Evolutionary conservation across 2,329 filamentous ascomycete species (phyloP), one percentile per base, ranked within the genome.

Genomic region (Penicillium concentricum): DNA sequence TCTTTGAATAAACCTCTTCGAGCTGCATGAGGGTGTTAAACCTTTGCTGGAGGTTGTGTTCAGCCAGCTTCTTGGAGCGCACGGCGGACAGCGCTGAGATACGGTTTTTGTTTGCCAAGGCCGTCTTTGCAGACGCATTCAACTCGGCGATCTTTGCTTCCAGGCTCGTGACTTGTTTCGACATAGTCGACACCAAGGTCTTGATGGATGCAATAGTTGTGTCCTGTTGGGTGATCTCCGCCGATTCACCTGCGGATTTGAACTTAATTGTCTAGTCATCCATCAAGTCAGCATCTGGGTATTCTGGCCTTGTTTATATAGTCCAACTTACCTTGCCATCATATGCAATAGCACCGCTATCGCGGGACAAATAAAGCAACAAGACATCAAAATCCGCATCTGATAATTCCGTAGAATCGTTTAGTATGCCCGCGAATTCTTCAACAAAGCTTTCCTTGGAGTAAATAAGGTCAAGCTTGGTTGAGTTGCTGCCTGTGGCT

Each of bases 51-150:
- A 97, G 81, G 12, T 87, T 89, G 2, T 83, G 78, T 72, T 97
- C 92, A 28, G 89, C 87, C 8, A 90, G 78, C 73, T 94, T 97
- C 78, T 91, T 96, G 5, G 87, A 89, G 50, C 88, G 87, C 13
- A 99, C 82, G 0, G 91, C 87, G 0, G 89, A 87, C 32, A 93
- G 82, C 10, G 93, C 94, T 0, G 87, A 82, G 24, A 89, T 77
- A 43, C 85, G 83, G 71, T 95, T 92, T 70, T 92, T 91, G 44
- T 82, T 82, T 5, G 79, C 77, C 0, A 96, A 85, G 0, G 91
- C 89, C 22, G 83, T 80, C 60, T 88, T 87, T 0, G 91, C 92
- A 5, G 83, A 77, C 13, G 66, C 59, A 48, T 82, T 80, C 2
- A 83, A 75, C 9, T 76, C 72, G 0, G 73, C 69, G 49, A 87